Percentiles rank a stretch among this genome's conserved stretches.
Evolutionary conservation across 2,329 filamentous ascomycete species (phyloP).

Genomic region (Phyllachora maydis): DNA sequence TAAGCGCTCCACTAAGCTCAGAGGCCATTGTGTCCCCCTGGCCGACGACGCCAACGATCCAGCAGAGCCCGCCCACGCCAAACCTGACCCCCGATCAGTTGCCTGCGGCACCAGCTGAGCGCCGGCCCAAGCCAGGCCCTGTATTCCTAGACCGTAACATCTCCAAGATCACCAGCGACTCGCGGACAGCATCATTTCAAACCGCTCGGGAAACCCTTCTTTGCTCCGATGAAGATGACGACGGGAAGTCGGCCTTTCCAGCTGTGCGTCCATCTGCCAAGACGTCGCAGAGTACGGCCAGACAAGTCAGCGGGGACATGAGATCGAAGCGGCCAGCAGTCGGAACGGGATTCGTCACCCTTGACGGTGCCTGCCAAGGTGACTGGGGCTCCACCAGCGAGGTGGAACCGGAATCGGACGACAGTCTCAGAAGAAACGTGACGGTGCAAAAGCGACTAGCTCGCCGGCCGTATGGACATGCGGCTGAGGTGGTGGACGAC

Average conservation of each 20-base stretch:
- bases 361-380: slow-evolving; percentile 43
- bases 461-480: slow-evolving; percentile 8
- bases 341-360: slow-evolving; percentile 27
- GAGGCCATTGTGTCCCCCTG: slow-evolving; percentile 12
- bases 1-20: slow-evolving; percentile 16
- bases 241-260: slow-evolving; percentile 18
- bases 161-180: slow-evolving; percentile 34
- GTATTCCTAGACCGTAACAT: slow-evolving; percentile 23
- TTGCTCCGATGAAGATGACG: slow-evolving; percentile 43
- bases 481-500: slow-evolving; percentile 23
- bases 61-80: slow-evolving; percentile 51
- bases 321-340: slow-evolving; percentile 14
- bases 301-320: slow-evolving; percentile 14
- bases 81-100: slow-evolving; percentile 41
- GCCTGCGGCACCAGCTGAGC: slow-evolving; percentile 23
- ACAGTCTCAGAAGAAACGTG: slow-evolving; percentile 30
- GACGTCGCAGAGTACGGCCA: slow-evolving; percentile 22
- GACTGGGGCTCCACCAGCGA: slow-evolving; percentile 19
- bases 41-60: slow-evolving; percentile 36
- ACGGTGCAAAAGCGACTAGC: slow-evolving; percentile 24
- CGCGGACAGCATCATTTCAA: slow-evolving; percentile 48
- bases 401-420: slow-evolving; percentile 32
- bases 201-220: slow-evolving; percentile 47
- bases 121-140: slow-evolving; percentile 23
- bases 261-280: slow-evolving; percentile 16